phyloP scores from a whole-genome alignment of 345 rosid genomes.

The Acer campestre region DNA sequence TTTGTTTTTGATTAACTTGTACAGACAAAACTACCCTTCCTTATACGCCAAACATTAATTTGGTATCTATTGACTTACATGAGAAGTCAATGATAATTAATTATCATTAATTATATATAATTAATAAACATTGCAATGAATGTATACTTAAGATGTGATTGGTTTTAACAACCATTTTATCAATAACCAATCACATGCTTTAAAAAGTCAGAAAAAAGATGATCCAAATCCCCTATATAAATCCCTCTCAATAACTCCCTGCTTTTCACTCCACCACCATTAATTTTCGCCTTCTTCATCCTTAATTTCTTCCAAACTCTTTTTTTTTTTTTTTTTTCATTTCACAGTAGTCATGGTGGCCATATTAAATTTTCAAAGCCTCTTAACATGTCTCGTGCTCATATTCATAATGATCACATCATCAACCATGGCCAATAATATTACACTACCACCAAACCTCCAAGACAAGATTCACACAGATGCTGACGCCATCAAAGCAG shows the following conservation, averaged over 20 bases:
- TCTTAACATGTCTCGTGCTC: neutral
- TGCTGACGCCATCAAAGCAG: conserved; percentile 26
- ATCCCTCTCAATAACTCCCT: neutral
- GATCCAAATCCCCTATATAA: too few relatives aligned
- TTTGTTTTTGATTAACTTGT: too few relatives aligned
- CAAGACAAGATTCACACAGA: conserved; percentile 23
- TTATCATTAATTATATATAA: too few relatives aligned
- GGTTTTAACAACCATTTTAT: too few relatives aligned
- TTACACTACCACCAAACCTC: conserved; percentile 6
- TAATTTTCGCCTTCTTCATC: neutral
- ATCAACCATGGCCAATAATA: neutral
- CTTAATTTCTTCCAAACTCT: neutral
- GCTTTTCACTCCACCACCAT: neutral
- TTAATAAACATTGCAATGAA: too few relatives aligned
- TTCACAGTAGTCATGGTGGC: conserved; percentile 9
- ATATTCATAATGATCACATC: neutral
- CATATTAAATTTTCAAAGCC: neutral
- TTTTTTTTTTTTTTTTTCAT: neutral
- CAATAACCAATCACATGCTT: too few relatives aligned
- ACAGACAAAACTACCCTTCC: too few relatives aligned
- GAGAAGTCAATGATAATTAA: too few relatives aligned
- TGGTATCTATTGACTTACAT: too few relatives aligned
- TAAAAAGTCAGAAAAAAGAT: too few relatives aligned
- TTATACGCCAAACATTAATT: too few relatives aligned
- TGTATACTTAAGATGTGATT: too few relatives aligned